These are phyloP conservation scores for Aspergillus ellipticus DNA, from an alignment of 495 filamentous ascomycete species.

Conservation along the genomic window DNA sequence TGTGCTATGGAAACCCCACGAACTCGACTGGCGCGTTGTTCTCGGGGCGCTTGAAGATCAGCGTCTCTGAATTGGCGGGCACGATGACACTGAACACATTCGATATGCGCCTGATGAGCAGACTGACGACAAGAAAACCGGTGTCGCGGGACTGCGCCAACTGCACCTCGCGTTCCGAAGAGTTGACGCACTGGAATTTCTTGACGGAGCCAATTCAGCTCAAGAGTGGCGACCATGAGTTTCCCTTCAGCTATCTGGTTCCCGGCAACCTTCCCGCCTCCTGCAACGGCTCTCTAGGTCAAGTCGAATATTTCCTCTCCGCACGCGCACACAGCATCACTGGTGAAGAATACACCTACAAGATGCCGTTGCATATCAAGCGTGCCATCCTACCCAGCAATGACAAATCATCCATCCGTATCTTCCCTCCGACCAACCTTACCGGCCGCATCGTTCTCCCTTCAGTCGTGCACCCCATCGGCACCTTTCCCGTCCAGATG, in stretches of 20 bases:
- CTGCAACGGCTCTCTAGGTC: slow-evolving; percentile 66
- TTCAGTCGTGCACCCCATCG: slow-evolving; percentile 81
- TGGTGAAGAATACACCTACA: slow-evolving; percentile 62
- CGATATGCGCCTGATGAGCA: slow-evolving; percentile 62
- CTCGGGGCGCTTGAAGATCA: slow-evolving; percentile 76
- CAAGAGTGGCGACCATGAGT: slow-evolving; percentile 63
- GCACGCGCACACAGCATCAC: slow-evolving; percentile 61
- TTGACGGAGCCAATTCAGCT: slow-evolving; percentile 63
- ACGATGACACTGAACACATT: slow-evolving; percentile 65
- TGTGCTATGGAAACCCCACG: slow-evolving; percentile 73
- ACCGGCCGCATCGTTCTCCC: slow-evolving; percentile 76
- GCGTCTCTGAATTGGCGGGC: slow-evolving; percentile 53
- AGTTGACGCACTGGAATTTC: slow-evolving; percentile 76
- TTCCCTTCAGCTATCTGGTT: slow-evolving; percentile 89
- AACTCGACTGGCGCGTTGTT: slow-evolving; percentile 83
- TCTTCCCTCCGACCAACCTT: slow-evolving; percentile 95
- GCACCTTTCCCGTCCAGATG: slow-evolving; percentile 73
- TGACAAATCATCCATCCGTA: slow-evolving; percentile 71
- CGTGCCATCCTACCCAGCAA: slow-evolving; percentile 75
- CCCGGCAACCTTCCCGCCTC: slow-evolving; percentile 82
- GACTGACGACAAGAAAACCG: slow-evolving; percentile 71
- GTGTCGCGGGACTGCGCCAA: slow-evolving; percentile 72
- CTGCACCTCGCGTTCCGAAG: slow-evolving; percentile 64
- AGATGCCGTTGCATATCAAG: slow-evolving; percentile 63
- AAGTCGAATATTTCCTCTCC: slow-evolving; percentile 73